These are phyloP conservation scores for Backusella tuberculispora DNA, from an alignment of 192 early-diverging fungal genomes.

Conservation along the genomic window DNA sequence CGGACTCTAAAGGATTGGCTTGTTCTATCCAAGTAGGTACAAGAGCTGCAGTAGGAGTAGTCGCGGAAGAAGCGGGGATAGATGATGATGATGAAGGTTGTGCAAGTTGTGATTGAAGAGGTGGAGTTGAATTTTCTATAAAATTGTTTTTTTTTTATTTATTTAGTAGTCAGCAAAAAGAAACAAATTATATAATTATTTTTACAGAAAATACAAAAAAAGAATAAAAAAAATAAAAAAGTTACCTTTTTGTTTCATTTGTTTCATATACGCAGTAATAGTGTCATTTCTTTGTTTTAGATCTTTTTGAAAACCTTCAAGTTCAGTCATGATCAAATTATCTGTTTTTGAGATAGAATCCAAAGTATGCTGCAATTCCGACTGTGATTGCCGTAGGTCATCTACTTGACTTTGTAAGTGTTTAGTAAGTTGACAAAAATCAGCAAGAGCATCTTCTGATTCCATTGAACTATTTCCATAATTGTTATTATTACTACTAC, in stretches of 20 bases:
- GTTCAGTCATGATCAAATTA: not conserved
- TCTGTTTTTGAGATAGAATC: not conserved
- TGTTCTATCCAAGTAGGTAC: not conserved
- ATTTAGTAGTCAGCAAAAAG: no score
- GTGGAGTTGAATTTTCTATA: not conserved
- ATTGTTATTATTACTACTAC: not conserved
- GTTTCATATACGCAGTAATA: constrained; percentile 1
- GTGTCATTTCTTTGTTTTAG: not conserved
- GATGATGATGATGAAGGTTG: not conserved
- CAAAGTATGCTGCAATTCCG: not conserved
- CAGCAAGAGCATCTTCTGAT: not conserved
- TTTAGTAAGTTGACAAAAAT: not conserved
- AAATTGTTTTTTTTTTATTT: not conserved
- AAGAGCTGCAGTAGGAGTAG: not conserved
- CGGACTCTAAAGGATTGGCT: not conserved
- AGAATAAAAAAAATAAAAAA: no score
- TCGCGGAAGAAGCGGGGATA: not conserved
- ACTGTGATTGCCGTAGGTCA: constrained; percentile 14
- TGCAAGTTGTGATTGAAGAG: not conserved
- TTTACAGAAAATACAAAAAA: no score
- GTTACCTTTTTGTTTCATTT: not conserved
- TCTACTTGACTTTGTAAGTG: constrained; percentile 12
- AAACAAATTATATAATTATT: no score
- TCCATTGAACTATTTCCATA: not conserved
- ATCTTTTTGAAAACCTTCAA: constrained; percentile 1